Base-by-base conservation (phyloP, 805 yeast species). In the Sugiyamaella boreocaroliniensis region DNA sequence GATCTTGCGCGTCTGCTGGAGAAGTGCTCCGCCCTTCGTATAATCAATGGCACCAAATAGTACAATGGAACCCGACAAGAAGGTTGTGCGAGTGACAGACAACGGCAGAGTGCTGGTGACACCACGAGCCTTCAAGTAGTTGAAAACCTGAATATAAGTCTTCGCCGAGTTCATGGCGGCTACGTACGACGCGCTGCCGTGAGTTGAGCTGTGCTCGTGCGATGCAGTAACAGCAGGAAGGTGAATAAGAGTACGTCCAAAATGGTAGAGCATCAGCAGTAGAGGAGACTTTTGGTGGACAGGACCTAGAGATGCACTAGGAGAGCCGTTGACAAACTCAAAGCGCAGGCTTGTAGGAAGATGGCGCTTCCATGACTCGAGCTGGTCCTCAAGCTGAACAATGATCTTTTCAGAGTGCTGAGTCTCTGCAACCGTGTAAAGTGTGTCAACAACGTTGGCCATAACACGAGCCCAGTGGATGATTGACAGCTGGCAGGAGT, bases 361-460 rank as follows among this genome's bases (percentile, higher is more conserved):
- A 42, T 84, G 86, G 18, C 82, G 71, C 60, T 87, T 74, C 97
- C 97, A 89, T 47, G 78, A 71, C 59, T 89, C 95, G 46, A 89
- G 71, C 60, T 82, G 77, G 59, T 84, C 80, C 63, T 89, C 96
- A 16, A 70, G 59, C 41, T 55, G 58, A 16, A 62, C 55, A 20
- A 69, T 48, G 11, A 55, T 50, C 53, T 58, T 60, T 57, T 61
- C 59, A 6, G 59, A 48, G 20, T 56, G 64, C 5, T 42, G 45
- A n/a, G 57, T 53, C 22, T 48, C 46, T 15, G 58, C 47, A n/a
- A 51, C 47, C 2, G 60, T 45, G 55, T 68, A 70, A 14, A 68
- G 48, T 2, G 83, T 74, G 68, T 86, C 92, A 47, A 89, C 68
- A 43, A 88, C 81, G 51, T 79, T 76, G 0, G 93, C 93, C 60